Base-by-base conservation (phyloP, 2,329 filamentous ascomycete species). In the Didymella arachidicola region DNA sequence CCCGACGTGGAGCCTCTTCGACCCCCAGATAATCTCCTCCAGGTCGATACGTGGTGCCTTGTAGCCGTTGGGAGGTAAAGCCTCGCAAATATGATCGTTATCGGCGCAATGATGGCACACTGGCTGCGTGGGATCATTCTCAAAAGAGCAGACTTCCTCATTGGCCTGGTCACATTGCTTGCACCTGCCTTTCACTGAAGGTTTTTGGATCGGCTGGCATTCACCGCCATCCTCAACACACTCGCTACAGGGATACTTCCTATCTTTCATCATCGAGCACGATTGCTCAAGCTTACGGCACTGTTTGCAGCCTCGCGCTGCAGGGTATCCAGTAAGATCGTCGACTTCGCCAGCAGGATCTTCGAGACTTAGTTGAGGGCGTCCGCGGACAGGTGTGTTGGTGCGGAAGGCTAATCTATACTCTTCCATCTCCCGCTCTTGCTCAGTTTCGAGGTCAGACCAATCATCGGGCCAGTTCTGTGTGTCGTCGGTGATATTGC, bases 251-350 rank as follows among this genome's bases (percentile, higher is more conserved):
- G 62, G 70, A 51, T 66, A 79, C 64, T 39, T 53, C 47, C 58
- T 68, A n/a, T 63, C 72, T 64, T 60, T 64, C 53, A 56, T 66
- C 68, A 70, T 74, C 56, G 55, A 71, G 57, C 66, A 79, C 3
- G 18, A 30, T 22, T 34, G 65, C 7, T 26, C 65, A 29, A 57
- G 52, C 53, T 50, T 51, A 14, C 71, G 68, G 54, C 79, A 81
- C 3, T 60, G 50, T 25, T 63, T 60, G 58, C 79, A 80, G 3
- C 74, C 76, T 39, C 74, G 69, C 11, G 72, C 68, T 4, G 44
- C 67, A 6, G 77, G 75, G 27, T 76, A 62, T 1, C 75, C 73
- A 4, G 71, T 73, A 1, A 77, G 49, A 34, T 75, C 73, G n/a
- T 72, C 61, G 0, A 66, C 6, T 14, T 66, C 43, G 4, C 53